phyloP scores from a whole-genome alignment of 208 protist genomes.

The Leishmania mexicana region DNA sequence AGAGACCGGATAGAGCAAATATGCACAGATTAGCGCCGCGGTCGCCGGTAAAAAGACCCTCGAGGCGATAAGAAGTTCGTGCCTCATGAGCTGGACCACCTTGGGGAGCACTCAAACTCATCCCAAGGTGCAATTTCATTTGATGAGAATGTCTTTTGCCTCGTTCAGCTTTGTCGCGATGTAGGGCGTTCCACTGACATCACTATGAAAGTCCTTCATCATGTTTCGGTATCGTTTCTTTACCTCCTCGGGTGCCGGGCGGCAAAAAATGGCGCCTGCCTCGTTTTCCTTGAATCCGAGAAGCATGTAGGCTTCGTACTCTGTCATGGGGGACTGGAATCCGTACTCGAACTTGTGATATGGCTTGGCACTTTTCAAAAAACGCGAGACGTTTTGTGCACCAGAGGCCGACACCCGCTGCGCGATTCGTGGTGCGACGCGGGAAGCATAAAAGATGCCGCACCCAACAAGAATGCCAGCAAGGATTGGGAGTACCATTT shows the following conservation, averaged over 20 bases:
- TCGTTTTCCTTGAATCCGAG: slow-evolving; percentile 58
- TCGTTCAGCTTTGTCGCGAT: slow-evolving; percentile 87
- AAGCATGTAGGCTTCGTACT: slow-evolving; percentile 67
- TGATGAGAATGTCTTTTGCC: slow-evolving; percentile 61
- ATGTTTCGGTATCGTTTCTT: slow-evolving; percentile 65
- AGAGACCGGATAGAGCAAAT: background rate
- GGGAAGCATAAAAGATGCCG: slow-evolving; percentile 53
- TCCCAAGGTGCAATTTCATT: slow-evolving; percentile 18
- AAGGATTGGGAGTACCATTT: slow-evolving; percentile 43
- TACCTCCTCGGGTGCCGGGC: slow-evolving; percentile 57
- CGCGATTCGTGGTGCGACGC: slow-evolving; percentile 58
- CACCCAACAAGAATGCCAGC: slow-evolving; percentile 49
- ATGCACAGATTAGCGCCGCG: background rate
- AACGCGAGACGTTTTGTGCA: background rate
- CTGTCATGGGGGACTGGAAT: slow-evolving; percentile 67
- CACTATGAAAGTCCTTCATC: slow-evolving; percentile 82
- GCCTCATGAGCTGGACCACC: background rate
- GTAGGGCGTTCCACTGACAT: slow-evolving; percentile 69
- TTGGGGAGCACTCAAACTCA: background rate
- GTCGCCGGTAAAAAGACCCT: background rate
- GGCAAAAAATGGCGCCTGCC: slow-evolving; percentile 26
- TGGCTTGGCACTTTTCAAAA: slow-evolving; percentile 15
- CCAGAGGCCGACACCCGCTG: slow-evolving; percentile 38
- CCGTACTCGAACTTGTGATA: slow-evolving; percentile 71
- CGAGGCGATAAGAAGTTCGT: background rate